Evolutionary conservation across 306 rosid species (phyloP).

Genomic region (Rosa rugosa): DNA sequence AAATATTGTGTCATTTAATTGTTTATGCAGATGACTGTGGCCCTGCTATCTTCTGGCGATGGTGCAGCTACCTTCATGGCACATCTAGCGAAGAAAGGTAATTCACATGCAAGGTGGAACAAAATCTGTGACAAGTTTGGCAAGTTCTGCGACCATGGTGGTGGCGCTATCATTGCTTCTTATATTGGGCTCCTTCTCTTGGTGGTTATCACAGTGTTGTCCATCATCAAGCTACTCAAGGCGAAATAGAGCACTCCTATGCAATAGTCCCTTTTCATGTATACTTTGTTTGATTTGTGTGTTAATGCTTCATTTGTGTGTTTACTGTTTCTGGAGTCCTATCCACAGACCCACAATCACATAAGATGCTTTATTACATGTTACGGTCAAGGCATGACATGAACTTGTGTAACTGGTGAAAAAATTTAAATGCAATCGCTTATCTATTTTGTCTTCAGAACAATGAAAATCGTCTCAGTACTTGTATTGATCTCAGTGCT

Average conservation of each 20-base stretch:
- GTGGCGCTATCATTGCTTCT: conserved; percentile 65
- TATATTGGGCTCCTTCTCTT: conserved; percentile 65
- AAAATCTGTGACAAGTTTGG: conserved; percentile 82
- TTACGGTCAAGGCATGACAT: background rate
- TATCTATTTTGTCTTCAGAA: background rate
- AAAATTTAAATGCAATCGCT: background rate
- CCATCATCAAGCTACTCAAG: conserved; percentile 56
- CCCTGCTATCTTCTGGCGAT: conserved; percentile 61
- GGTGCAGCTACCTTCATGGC: conserved; percentile 95
- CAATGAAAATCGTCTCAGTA: background rate
- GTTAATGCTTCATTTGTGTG: background rate
- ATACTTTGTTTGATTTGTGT: conserved; percentile 8
- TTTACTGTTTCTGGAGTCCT: background rate
- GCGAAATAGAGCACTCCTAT: conserved; percentile 5
- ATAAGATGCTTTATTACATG: background rate
- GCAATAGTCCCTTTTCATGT: background rate
- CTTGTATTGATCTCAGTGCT: background rate
- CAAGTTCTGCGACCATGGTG: conserved; percentile 57
- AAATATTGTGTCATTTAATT: background rate
- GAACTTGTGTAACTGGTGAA: background rate
- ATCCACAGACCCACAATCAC: background rate
- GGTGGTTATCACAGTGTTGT: conserved; percentile 47
- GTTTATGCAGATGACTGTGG: conserved; percentile 47
- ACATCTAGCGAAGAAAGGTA: conserved; percentile 73
- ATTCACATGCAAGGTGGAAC: conserved; percentile 85